Conservation (phyloP, 768 basidiomycete species). For the Hemileccinum impolitum region DNA sequence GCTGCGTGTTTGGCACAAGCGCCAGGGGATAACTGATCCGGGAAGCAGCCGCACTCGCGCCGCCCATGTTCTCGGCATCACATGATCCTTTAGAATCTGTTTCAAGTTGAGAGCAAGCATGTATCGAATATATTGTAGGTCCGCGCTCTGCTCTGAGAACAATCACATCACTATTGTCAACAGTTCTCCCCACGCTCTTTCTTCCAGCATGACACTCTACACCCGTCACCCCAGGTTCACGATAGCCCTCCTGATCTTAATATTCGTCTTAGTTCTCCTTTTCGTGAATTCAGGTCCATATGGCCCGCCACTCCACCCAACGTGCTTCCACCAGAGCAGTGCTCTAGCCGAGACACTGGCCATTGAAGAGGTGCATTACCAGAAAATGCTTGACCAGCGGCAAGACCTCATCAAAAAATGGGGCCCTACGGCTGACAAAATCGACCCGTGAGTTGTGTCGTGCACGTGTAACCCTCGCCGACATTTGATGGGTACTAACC, state of each 20-base stretch:
- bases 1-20: too few species aligned
- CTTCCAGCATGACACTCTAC: conserved; percentile 23
- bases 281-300: conserved; percentile 20
- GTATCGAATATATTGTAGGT: too few species aligned
- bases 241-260: conserved; percentile 22
- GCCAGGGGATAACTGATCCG: too few species aligned
- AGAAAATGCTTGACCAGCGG: conserved; percentile 38
- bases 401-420: conserved; percentile 50
- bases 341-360: conserved; percentile 12
- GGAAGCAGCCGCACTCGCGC: too few species aligned
- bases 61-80: too few species aligned
- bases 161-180: background rate
- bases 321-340: conserved; percentile 1
- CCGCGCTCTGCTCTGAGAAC: too few species aligned
- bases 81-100: too few species aligned
- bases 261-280: conserved; percentile 26
- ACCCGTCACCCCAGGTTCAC: conserved; percentile 31
- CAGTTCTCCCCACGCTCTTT: conserved; percentile 11
- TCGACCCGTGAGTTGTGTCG: conserved; percentile 29
- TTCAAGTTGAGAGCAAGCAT: too few species aligned
- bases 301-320: background rate
- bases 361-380: conserved; percentile 34
- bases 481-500: background rate
- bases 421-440: conserved; percentile 49
- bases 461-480: background rate